A percentile compares a stretch with the other conserved stretches of the same genome.
Evolutionary conservation across 2,329 filamentous ascomycete species (phyloP).

Genomic region (Colletotrichum gloeosporioides): DNA sequence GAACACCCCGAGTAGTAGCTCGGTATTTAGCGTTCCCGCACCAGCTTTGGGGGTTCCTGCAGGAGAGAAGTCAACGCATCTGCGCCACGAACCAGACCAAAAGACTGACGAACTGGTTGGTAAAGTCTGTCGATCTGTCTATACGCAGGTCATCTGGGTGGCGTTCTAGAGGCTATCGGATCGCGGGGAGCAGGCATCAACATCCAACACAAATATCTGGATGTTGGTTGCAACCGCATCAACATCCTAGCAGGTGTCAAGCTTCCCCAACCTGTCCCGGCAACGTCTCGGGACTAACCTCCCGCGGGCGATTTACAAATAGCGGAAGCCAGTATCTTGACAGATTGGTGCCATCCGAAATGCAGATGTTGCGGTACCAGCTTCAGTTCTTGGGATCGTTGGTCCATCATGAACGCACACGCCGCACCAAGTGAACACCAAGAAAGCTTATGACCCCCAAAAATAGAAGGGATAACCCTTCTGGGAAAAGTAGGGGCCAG

Average conservation of each 20-base stretch:
- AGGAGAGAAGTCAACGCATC: not conserved
- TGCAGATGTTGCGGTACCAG: not conserved
- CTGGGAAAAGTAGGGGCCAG: not conserved
- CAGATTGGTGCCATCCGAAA: slow-evolving; percentile 5
- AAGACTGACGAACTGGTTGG: not conserved
- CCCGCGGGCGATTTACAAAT: not conserved
- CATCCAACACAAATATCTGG: not conserved
- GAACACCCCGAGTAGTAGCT: slow-evolving; percentile 2
- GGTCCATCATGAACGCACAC: not conserved
- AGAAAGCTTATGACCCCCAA: not conserved
- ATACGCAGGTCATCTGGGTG: not conserved
- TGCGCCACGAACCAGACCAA: not conserved
- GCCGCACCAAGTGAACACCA: not conserved
- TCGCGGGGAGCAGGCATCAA: not conserved
- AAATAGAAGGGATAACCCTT: not conserved
- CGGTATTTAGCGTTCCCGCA: not conserved
- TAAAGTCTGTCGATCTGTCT: not conserved
- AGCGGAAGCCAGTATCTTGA: not conserved
- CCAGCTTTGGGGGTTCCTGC: not conserved
- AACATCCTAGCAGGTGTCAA: not conserved
- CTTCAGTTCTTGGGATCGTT: not conserved
- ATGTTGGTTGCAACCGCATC: not conserved
- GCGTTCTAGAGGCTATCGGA: not conserved
- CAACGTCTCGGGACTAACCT: not conserved
- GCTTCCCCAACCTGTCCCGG: not conserved